phyloP scores from a whole-genome alignment of 2,329 filamentous ascomycete species.

The Venturia carpophila region DNA sequence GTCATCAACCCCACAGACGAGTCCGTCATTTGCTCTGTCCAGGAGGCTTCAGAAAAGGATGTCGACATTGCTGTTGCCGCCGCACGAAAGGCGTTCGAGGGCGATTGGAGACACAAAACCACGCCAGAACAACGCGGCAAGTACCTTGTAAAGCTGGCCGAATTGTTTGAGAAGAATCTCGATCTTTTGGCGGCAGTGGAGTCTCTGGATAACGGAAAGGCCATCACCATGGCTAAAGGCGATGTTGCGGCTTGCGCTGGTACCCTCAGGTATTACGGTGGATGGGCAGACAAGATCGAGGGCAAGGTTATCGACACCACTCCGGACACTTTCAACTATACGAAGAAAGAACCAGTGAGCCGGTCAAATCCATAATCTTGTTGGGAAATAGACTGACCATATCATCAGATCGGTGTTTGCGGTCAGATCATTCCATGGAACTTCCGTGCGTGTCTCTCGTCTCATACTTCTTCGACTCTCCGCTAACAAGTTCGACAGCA shows the following conservation, averaged over 20 bases:
- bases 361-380: not conserved
- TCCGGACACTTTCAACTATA: conserved; percentile 77
- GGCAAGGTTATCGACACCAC: conserved; percentile 79
- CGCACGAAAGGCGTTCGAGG: conserved; percentile 78
- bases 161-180: conserved; percentile 68
- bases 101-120: conserved; percentile 55
- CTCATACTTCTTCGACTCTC: no score
- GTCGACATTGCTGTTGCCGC: conserved; percentile 71
- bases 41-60: conserved; percentile 84
- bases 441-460: conserved; percentile 43
- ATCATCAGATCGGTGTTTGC: conserved; percentile 60
- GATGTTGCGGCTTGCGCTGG: conserved; percentile 62
- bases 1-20: conserved; percentile 84
- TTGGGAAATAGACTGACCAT: not conserved
- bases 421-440: conserved; percentile 89
- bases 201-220: conserved; percentile 83
- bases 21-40: conserved; percentile 73
- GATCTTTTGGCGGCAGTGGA: conserved; percentile 75
- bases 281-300: conserved; percentile 86
- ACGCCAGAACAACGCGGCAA: conserved; percentile 64
- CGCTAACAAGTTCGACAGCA: conserved; percentile 26
- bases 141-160: conserved; percentile 66
- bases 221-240: conserved; percentile 64
- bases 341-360: conserved; percentile 62
- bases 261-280: conserved; percentile 77